phyloP scores from a whole-genome alignment of 768 basidiomycete species.

The Hydnomerulius pinastri region DNA sequence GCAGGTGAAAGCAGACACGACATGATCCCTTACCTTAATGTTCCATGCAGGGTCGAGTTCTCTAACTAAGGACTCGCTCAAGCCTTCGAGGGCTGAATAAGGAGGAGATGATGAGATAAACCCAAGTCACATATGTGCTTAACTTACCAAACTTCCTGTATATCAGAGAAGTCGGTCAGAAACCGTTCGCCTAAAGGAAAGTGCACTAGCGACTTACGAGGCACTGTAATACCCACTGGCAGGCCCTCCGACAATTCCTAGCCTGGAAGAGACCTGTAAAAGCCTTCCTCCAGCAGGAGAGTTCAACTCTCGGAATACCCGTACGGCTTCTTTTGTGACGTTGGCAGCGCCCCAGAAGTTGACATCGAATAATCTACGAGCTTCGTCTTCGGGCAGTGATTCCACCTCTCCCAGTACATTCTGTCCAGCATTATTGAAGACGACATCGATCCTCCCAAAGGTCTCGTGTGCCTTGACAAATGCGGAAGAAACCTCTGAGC shows the following conservation, averaged over 20 bases:
- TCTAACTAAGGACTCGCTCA: constrained; percentile 34
- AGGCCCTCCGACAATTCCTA: constrained; percentile 27
- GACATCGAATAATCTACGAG: constrained; percentile 38
- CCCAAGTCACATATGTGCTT: not conserved
- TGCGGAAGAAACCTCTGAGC: constrained; percentile 23
- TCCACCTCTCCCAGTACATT: constrained; percentile 38
- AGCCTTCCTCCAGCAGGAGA: constrained; percentile 40
- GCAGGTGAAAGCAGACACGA: not conserved
- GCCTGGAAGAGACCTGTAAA: constrained; percentile 38
- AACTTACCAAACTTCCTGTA: constrained; percentile 21
- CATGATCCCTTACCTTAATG: constrained; percentile 34
- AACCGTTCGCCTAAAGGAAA: not conserved
- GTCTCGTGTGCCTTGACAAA: constrained; percentile 25
- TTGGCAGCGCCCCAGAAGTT: constrained; percentile 37
- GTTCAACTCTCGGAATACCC: constrained; percentile 40
- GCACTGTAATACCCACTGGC: constrained; percentile 25
- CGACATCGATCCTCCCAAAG: constrained; percentile 39
- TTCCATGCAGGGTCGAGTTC: constrained; percentile 46
- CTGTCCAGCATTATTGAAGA: constrained; percentile 38
- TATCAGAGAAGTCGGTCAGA: not conserved
- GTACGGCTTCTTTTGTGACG: constrained; percentile 32
- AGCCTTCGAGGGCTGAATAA: constrained; percentile 31
- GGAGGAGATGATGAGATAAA: not conserved
- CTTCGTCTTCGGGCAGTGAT: constrained; percentile 28
- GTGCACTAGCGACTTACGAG: constrained; percentile 15